Evolutionary conservation across 148 eudicot genomes (phyloP).

Genomic region (Euryodendron excelsum): DNA sequence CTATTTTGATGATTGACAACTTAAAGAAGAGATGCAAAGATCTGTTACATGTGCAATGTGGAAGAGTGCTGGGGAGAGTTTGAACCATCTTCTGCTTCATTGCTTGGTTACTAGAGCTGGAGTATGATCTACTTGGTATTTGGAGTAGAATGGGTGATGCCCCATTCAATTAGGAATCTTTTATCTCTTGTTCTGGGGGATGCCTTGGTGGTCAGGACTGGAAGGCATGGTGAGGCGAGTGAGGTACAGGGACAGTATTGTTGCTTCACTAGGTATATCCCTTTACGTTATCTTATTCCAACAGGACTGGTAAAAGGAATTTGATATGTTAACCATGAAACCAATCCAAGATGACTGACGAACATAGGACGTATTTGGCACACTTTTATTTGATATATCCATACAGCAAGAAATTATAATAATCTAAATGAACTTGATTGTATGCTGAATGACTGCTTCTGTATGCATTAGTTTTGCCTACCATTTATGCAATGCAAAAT

Average conservation of each 20-base stretch:
- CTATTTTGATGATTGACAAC: no score
- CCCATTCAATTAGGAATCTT: no score
- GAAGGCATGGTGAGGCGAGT: no score
- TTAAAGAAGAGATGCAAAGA: no score
- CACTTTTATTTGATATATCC: not conserved
- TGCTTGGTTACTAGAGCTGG: no score
- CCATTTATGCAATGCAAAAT: not conserved
- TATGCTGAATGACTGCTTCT: not conserved
- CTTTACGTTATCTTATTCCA: not conserved
- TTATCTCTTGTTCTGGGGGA: no score
- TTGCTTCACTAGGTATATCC: not conserved
- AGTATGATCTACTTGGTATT: no score
- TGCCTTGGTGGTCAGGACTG: no score
- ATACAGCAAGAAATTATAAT: not conserved
- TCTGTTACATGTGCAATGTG: no score
- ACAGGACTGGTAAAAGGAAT: not conserved
- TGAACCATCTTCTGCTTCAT: no score
- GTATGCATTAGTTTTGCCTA: not conserved
- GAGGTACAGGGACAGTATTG: not conserved
- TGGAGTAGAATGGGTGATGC: no score
- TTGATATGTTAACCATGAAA: not conserved
- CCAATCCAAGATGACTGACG: not conserved
- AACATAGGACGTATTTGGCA: not conserved
- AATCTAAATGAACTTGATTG: not conserved
- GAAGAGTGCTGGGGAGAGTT: no score